Evolutionary conservation across 495 filamentous ascomycete species (phyloP).

Genomic region (Evernia prunastri): DNA sequence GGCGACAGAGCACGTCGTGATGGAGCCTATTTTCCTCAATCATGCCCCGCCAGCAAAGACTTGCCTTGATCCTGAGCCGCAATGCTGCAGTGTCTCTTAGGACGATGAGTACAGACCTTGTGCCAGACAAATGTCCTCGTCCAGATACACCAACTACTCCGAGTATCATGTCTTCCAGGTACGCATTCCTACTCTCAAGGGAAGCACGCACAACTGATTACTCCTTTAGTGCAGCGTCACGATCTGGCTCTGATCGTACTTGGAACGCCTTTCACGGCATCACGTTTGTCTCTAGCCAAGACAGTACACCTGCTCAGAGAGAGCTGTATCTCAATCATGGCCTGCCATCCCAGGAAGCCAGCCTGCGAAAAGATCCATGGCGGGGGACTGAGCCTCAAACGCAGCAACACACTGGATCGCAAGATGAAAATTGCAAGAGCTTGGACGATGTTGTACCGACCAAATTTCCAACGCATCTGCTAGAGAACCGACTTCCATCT

Average conservation of each 20-base stretch:
- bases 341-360: not conserved
- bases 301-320: not conserved
- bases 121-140: not conserved
- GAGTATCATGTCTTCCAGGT: not conserved
- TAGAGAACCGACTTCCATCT: not conserved
- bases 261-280: constrained; percentile 9
- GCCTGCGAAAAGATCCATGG: not conserved
- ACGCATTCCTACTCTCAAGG: not conserved
- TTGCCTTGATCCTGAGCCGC: not conserved
- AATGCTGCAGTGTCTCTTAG: not conserved
- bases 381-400: not conserved
- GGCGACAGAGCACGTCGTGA: not conserved
- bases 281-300: not conserved
- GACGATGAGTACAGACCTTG: constrained; percentile 8
- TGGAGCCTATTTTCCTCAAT: not conserved
- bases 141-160: no score
- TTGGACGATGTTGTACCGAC: not conserved
- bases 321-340: not conserved
- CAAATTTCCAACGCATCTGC: not conserved
- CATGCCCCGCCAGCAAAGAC: constrained; percentile 8
- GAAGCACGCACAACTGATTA: not conserved
- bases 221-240: not conserved
- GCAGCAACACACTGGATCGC: not conserved
- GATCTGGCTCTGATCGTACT: constrained; percentile 1
- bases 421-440: not conserved